Evolutionary conservation across 495 filamentous ascomycete species (phyloP).

Genomic region (Sphaerosporella brunnea): DNA sequence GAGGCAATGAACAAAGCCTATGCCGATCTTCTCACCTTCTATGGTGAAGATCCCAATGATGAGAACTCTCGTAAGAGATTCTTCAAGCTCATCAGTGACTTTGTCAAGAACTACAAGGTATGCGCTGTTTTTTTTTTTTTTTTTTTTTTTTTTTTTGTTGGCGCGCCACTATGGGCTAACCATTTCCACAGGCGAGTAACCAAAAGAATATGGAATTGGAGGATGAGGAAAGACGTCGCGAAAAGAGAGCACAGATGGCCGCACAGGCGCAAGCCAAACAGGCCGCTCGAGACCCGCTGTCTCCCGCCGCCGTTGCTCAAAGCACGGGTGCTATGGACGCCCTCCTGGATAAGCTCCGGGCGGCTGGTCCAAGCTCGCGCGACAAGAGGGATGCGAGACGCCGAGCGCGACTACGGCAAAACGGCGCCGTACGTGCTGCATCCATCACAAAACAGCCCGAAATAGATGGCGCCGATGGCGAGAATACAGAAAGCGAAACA

Average conservation of each 20-base stretch:
- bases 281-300: conserved; percentile 33
- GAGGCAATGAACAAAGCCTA: conserved; percentile 83
- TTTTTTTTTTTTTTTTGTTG: no score
- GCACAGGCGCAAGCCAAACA: conserved; percentile 40
- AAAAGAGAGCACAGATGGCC: conserved; percentile 68
- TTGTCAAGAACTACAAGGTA: conserved; percentile 84
- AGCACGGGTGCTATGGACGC: conserved; percentile 74
- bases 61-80: conserved; percentile 92
- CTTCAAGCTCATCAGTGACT: conserved; percentile 83
- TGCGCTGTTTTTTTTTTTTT: no score
- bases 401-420: conserved; percentile 69
- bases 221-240: conserved; percentile 64
- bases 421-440: conserved; percentile 81
- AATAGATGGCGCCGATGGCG: conserved; percentile 19
- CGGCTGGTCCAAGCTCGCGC: conserved; percentile 72
- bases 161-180: no score
- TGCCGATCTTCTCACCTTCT: conserved; percentile 92
- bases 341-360: conserved; percentile 85
- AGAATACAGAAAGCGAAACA: conserved; percentile 27
- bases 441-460: conserved; percentile 38
- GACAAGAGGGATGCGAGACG: conserved; percentile 77
- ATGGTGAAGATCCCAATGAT: conserved; percentile 81
- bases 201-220: conserved; percentile 80
- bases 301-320: conserved; percentile 50
- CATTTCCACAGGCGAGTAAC: conserved; percentile 48